phyloP scores from a whole-genome alignment of 805 yeast species.

The Hanseniaspora occidentalis region DNA sequence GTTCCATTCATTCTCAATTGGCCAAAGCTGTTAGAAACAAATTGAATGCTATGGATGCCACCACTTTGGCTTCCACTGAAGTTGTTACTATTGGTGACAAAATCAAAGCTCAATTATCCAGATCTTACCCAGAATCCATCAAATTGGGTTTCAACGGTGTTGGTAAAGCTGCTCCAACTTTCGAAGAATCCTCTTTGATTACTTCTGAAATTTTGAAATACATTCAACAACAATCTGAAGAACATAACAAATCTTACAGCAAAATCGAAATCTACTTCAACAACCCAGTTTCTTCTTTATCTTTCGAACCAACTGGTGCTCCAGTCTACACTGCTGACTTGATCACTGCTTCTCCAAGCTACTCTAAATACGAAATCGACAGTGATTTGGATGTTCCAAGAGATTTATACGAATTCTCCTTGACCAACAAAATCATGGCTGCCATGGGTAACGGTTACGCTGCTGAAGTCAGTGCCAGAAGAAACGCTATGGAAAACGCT shows the following conservation, averaged over 20 bases:
- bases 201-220: constrained; percentile 68
- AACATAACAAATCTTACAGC: constrained; percentile 38
- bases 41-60: constrained; percentile 21
- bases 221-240: constrained; percentile 9
- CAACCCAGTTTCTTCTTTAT: constrained; percentile 74
- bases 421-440: constrained; percentile 79
- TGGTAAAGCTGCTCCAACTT: constrained; percentile 96
- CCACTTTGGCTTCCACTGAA: constrained; percentile 55
- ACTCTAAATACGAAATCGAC: constrained; percentile 70
- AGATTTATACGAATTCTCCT: constrained; percentile 71
- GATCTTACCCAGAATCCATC: constrained; percentile 63
- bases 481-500: constrained; percentile 99
- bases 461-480: constrained; percentile 94
- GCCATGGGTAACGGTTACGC: constrained; percentile 98
- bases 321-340: constrained; percentile 57
- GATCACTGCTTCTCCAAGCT: constrained; percentile 75
- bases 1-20: constrained; percentile 92
- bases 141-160: constrained; percentile 76
- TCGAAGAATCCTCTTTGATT: constrained; percentile 77
- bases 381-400: constrained; percentile 56
- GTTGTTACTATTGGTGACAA: constrained; percentile 90
- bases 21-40: constrained; percentile 76
- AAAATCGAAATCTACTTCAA: constrained; percentile 76
- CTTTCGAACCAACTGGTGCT: constrained; percentile 73
- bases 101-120: constrained; percentile 73